Percentiles rank a stretch among this genome's conserved stretches.
Conservation (phyloP, 1,284 basidiomycete species). For the Boletellus deceptivus region DNA sequence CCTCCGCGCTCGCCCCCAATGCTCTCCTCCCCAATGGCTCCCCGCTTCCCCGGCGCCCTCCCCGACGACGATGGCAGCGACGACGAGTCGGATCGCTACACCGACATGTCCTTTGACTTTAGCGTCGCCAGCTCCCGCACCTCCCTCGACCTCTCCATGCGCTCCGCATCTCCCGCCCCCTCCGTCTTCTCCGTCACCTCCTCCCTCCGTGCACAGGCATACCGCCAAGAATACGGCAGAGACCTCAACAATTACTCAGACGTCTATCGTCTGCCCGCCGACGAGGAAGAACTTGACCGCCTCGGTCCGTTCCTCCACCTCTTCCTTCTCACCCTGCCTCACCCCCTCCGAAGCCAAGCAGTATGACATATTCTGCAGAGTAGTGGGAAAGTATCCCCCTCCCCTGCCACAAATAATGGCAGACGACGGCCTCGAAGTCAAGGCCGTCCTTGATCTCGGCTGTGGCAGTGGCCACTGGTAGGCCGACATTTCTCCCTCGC, state of each 20-base stretch:
- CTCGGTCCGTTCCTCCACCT: conserved; percentile 46
- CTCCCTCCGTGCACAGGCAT: conserved; percentile 56
- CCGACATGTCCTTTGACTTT: conserved; percentile 39
- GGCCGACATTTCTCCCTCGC: conserved; percentile 17
- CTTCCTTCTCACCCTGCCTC: conserved; percentile 8
- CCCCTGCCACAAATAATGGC: conserved; percentile 54
- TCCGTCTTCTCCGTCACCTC: conserved; percentile 69
- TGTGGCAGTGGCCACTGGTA: conserved; percentile 78
- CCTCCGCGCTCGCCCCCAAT: conserved; percentile 8
- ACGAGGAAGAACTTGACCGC: conserved; percentile 69
- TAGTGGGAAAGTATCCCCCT: conserved; percentile 66
- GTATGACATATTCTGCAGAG: conserved; percentile 58
- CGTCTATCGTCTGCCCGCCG: conserved; percentile 71
- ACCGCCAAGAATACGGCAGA: conserved; percentile 65
- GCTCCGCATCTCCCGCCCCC: conserved; percentile 60
- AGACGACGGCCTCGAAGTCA: conserved; percentile 55
- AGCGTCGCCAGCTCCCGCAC: conserved; percentile 45
- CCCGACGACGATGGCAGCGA: conserved; percentile 36
- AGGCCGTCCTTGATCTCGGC: conserved; percentile 70
- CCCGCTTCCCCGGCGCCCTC: conserved; percentile 12
- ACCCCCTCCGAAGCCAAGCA: conserved; percentile 53
- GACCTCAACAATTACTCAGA: conserved; percentile 75
- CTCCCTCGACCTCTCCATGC: conserved; percentile 51
- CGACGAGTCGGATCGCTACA: conserved; percentile 30
- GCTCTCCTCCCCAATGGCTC: conserved; percentile 22